Base-by-base conservation (phyloP, 2,329 filamentous ascomycete genomes). In the Aspergillus intermedius region DNA sequence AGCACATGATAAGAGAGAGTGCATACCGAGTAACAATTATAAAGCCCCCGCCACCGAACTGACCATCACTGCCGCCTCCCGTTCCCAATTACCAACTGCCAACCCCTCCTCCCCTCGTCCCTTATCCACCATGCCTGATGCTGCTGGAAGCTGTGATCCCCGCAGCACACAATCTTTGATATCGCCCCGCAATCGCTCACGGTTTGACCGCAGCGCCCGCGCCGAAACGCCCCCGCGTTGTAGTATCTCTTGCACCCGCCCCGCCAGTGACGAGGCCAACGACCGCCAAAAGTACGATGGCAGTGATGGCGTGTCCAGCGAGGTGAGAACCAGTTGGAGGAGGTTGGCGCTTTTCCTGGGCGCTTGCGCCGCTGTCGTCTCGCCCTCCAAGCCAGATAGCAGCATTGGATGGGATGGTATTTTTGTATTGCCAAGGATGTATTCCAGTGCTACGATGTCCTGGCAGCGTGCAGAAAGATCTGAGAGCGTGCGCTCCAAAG, bases 31-130 rank as follows among this genome's bases (percentile, higher is more conserved):
- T 40, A 40, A 12, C 37, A 40, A 3, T 23, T 64, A 67, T 42
- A 81, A 54, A n/a, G 70, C 66, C n/a, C 79, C 77, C 44, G 90
- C 77, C 5, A 96, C 82, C 59, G 88, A 88, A 46, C 87, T 86
- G 39, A 95, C 87, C 91, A 97, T 96, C 43, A 97, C 91, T 1
- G 91, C 90, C 43, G 91, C 86, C 71, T 97, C 93, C 35, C 91
- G 80, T 61, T 96, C 91, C 88, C 89, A 96, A 48, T 74, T 79
- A 5, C 73, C 71, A 54, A 72, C 72, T 10, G 71, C 71, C n/a
- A 71, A 62, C 39, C 76, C 69, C 65, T 74, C 51, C 55, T 60
- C 51, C 51, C 54, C 49, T 74, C 77, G 60, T 53, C 50, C 63
- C 61, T 65, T 80, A 39, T 67, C 71, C 49, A 69, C 74, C 10